phyloP scores from a whole-genome alignment of 2,329 filamentous ascomycete genomes.

The Trichoderma harzianum region DNA sequence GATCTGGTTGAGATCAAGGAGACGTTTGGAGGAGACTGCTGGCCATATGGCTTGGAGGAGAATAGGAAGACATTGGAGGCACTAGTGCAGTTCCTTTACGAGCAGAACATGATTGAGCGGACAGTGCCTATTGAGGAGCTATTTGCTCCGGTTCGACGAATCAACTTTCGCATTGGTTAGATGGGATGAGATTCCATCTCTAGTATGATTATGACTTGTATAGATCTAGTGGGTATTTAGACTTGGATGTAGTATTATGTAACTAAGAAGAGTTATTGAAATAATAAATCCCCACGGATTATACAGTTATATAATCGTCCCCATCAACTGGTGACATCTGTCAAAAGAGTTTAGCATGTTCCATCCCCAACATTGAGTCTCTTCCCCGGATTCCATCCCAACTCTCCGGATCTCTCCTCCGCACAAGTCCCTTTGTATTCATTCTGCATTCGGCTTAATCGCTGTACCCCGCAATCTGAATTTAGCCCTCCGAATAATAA shows the following conservation, averaged over 20 bases:
- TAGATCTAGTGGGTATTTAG: not conserved
- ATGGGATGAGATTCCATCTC: not conserved
- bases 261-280: not conserved
- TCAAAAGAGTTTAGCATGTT: not conserved
- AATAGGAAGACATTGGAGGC: conserved; percentile 4
- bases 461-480: conserved; percentile 1
- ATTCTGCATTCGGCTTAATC: not conserved
- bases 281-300: not conserved
- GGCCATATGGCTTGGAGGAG: conserved; percentile 1
- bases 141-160: conserved; percentile 8
- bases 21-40: conserved; percentile 11
- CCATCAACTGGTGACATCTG: not conserved
- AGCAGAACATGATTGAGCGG: conserved; percentile 15
- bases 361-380: not conserved
- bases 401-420: not conserved
- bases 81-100: conserved; percentile 1
- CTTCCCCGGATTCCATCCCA: not conserved
- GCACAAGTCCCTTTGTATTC: not conserved
- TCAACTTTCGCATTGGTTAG: conserved; percentile 15
- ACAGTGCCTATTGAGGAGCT: conserved; percentile 8
- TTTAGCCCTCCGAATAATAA: not conserved
- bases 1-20: not conserved
- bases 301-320: not conserved
- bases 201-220: not conserved
- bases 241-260: not conserved